Conservation (phyloP, 768 basidiomycete species). For the Agaricus subrufescens region DNA sequence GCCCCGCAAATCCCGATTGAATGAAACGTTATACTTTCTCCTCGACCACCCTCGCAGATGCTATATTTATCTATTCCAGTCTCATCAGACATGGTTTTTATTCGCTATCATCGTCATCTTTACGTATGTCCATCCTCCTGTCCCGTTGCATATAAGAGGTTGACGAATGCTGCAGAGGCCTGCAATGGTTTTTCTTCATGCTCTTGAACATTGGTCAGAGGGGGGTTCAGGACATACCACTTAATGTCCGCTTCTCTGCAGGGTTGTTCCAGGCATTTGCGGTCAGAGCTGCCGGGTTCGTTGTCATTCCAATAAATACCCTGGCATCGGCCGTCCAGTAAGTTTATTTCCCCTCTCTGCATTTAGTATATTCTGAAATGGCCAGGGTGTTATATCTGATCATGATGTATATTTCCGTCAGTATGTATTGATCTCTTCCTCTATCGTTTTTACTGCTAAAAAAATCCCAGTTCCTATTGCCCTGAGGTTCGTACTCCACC, state of each 20-base stretch:
- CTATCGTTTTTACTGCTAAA: not conserved
- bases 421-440: conserved; percentile 38
- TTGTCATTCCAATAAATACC: conserved; percentile 63
- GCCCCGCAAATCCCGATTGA: conserved; percentile 49
- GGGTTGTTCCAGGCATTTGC: conserved; percentile 78
- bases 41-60: conserved; percentile 93
- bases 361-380: not conserved
- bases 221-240: conserved; percentile 60
- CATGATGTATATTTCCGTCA: conserved; percentile 92
- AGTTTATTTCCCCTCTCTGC: conserved; percentile 18
- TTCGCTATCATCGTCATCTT: conserved; percentile 60
- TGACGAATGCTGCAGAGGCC: conserved; percentile 37
- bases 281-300: conserved; percentile 87
- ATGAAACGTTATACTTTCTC: conserved; percentile 86
- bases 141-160: not conserved
- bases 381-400: conserved; percentile 77
- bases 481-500: conserved; percentile 50
- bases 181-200: conserved; percentile 89
- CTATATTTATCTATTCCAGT: conserved; percentile 86
- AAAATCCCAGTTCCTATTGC: conserved; percentile 61
- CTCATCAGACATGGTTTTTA: conserved; percentile 93
- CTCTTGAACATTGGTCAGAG: conserved; percentile 83
- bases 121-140: conserved; percentile 46
- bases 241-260: conserved; percentile 63
- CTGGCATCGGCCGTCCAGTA: conserved; percentile 89